Conservation (phyloP, 306 rosid species). For the Alnus rubra region DNA sequence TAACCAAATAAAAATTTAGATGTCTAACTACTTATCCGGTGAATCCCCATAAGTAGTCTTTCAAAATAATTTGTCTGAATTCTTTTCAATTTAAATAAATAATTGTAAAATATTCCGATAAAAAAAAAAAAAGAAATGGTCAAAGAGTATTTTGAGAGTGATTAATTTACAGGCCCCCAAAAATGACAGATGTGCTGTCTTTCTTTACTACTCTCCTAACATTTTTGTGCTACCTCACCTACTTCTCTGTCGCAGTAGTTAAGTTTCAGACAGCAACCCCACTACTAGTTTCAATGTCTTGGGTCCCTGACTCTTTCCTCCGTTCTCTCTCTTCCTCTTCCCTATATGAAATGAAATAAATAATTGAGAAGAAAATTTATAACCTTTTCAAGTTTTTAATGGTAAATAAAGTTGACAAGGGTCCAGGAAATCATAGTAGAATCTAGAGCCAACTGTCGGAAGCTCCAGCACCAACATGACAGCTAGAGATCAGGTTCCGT, state of each 20-base stretch:
- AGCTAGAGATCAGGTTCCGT: not conserved
- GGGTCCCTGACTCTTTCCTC: slow-evolving; percentile 8
- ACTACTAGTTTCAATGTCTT: slow-evolving; percentile 15
- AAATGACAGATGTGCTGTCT: slow-evolving; percentile 17
- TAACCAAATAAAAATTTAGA: too few relatives aligned
- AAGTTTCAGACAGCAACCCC: slow-evolving; percentile 36
- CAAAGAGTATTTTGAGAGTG: slow-evolving; percentile 27
- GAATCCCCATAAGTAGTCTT: too few relatives aligned
- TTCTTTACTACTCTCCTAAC: slow-evolving; percentile 40
- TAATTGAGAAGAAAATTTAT: not conserved
- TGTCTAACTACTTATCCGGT: too few relatives aligned
- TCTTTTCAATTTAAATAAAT: too few relatives aligned
- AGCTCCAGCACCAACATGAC: not conserved
- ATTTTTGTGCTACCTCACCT: slow-evolving; percentile 42
- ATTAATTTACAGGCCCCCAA: not conserved
- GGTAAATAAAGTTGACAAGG: not conserved
- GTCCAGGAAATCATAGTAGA: not conserved
- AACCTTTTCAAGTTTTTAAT: too few relatives aligned
- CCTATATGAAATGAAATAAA: not conserved
- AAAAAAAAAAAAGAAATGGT: slow-evolving; percentile 2
- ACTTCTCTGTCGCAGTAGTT: slow-evolving; percentile 44
- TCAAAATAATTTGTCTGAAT: too few relatives aligned
- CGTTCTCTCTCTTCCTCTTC: not conserved
- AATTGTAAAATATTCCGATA: too few relatives aligned
- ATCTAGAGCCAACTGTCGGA: not conserved